Evolutionary conservation across 192 early-diverging fungal species (phyloP), one percentile per base, ranked within the genome.

Genomic region (Entomortierella lignicola): DNA sequence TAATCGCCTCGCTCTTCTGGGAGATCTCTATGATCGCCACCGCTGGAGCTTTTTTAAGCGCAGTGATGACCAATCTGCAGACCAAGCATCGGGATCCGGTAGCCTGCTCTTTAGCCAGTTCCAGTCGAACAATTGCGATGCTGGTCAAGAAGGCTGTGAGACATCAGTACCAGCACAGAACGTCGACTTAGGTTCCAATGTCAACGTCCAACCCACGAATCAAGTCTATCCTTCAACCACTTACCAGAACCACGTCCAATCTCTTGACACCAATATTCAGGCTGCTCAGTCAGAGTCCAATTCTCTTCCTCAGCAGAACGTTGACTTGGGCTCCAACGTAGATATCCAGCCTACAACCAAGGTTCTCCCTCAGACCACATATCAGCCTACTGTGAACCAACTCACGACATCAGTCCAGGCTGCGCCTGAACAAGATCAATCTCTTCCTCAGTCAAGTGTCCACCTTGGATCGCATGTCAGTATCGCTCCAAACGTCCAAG

Each of bases 21-120:
- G 70, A 57, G 53, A 52, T 66, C 51, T 55, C 29, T 23, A 32
- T n/a, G 53, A 12, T 31, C 39, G 57, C 39, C 29, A 5, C 37
- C 18, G 52, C 13, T 29, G n/a, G n/a, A n/a, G n/a, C n/a, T n/a
- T 57, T n/a, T 2, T 44, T 5, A 72, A 51, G 18, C 61, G 70
- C 37, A 29, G 34, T 25, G 60, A 44, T n/a, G 27, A 17, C 18
- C 5, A 21, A 4, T 54, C 10, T 27, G 34, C 55, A 5, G 27
- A 43, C 30, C 54, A 60, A 8, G 39, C 18, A 27, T 15, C 55
- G 0, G 17, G 23, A 7, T 30, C 43, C 0, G 57, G 74, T 34
- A 77, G 48, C 29, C 27, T 69, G n/a, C 74, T 77, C 37, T 77
- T 77, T 50, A 77, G 62, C 17, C 74, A 77, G 66, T 59, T 77